phyloP scores from a whole-genome alignment of 768 basidiomycete species.

The Leccinum broughii region DNA sequence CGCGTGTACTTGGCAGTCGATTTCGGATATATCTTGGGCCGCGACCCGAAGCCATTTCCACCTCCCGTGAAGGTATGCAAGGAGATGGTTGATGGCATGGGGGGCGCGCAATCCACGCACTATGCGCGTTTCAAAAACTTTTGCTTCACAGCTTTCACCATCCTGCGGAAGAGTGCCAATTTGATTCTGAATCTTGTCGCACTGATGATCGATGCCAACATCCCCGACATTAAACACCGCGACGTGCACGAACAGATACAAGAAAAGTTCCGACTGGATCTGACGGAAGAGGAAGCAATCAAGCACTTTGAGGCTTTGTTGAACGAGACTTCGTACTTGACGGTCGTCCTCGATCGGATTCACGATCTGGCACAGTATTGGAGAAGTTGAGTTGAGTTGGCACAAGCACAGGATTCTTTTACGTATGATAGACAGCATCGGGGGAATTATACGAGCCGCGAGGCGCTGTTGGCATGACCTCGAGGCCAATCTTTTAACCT shows the following conservation, averaged over 20 bases:
- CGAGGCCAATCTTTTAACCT: neutral
- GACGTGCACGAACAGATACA: slow-evolving; percentile 89
- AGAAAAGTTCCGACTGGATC: slow-evolving; percentile 93
- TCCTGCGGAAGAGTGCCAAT: slow-evolving; percentile 94
- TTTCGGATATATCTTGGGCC: slow-evolving; percentile 96
- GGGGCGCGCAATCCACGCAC: slow-evolving; percentile 93
- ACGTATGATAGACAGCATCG: neutral
- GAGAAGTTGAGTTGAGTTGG: slow-evolving; percentile 67
- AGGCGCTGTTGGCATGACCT: neutral
- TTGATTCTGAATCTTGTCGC: slow-evolving; percentile 95
- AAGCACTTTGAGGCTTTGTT: slow-evolving; percentile 93
- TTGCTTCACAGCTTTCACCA: slow-evolving; percentile 97
- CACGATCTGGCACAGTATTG: slow-evolving; percentile 91
- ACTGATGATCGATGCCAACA: slow-evolving; percentile 96
- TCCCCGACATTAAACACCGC: slow-evolving; percentile 94
- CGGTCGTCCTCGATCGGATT: slow-evolving; percentile 90
- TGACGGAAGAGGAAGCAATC: slow-evolving; percentile 96
- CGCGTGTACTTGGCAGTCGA: slow-evolving; percentile 60
- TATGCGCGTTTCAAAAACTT: slow-evolving; percentile 95
- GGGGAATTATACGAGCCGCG: neutral
- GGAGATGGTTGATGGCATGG: slow-evolving; percentile 99
- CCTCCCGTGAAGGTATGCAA: slow-evolving; percentile 98
- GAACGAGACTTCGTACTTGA: slow-evolving; percentile 93
- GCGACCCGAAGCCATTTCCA: slow-evolving; percentile 96
- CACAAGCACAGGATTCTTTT: slow-evolving; percentile 4